These are phyloP conservation scores for Phytophthora europaea DNA, from an alignment of 352 stramenopile genomes.

Conservation along the genomic window DNA sequence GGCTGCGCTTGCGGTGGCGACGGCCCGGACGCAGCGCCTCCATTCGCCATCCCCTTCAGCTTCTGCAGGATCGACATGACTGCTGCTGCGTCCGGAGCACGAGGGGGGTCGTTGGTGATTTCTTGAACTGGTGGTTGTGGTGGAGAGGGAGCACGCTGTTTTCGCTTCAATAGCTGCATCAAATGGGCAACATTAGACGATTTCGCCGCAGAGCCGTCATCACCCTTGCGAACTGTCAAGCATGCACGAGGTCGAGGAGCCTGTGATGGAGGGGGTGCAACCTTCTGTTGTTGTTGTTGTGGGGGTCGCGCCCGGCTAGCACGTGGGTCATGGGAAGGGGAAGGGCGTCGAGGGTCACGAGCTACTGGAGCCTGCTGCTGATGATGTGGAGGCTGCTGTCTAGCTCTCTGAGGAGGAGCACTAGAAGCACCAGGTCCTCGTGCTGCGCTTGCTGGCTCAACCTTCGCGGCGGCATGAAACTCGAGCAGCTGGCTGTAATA, in stretches of 20 bases:
- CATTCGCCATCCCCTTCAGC: constrained; percentile 67
- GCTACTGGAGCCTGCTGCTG: constrained; percentile 25
- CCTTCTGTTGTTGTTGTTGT: constrained; percentile 3
- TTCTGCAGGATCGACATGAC: constrained; percentile 92
- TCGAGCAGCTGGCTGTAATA: constrained; percentile 87
- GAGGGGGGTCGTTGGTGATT: constrained; percentile 71
- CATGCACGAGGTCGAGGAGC: constrained; percentile 28
- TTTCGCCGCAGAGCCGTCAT: constrained; percentile 42
- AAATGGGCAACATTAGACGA: constrained; percentile 85
- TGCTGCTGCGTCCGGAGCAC: constrained; percentile 66
- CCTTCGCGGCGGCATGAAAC: constrained; percentile 61
- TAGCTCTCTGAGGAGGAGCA: constrained; percentile 25
- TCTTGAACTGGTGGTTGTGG: constrained; percentile 44
- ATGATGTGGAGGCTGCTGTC: constrained; percentile 8
- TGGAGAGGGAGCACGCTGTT: constrained; percentile 49
- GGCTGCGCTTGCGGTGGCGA: constrained; percentile 22
- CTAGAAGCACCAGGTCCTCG: constrained; percentile 12
- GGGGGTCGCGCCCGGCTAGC: constrained; percentile 13
- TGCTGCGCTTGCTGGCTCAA: constrained; percentile 20
- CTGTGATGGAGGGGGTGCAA: constrained; percentile 26
- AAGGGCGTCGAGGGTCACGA: constrained; percentile 46
- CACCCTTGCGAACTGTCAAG: constrained; percentile 19
- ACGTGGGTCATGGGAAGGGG: constrained; percentile 38
- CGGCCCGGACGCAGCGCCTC: constrained; percentile 16
- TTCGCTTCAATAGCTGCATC: constrained; percentile 86